Evolutionary conservation across 1,284 basidiomycete species (phyloP), one percentile per base, ranked within the genome.

Genomic region (Irpex lacteus): DNA sequence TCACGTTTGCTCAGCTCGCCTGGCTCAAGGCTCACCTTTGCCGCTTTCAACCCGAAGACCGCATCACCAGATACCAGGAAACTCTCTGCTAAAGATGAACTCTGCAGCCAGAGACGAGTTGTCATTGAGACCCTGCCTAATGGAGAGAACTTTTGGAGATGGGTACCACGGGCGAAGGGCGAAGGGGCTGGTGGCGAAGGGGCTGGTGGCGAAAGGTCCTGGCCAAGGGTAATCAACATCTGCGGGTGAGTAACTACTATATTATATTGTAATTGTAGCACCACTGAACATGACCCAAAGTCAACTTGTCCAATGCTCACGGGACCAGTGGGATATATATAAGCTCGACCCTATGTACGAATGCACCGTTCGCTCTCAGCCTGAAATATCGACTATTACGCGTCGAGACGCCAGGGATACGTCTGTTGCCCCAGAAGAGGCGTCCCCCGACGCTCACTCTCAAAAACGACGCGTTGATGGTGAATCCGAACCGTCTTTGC

Each of bases 241-340:
- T 89, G 86, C 72, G 88, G 89, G 91, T 92, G 70, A 77, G 87
- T 75, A 21, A 34, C 11, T 11, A 3, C 11, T 26, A 57, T 53
- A 9, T 55, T 34, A 18, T 61, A 60, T 8, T 9, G 36, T n/a
- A 53, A 11, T 19, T 8, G 26, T 26, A 26, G 26, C 26, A 26
- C 26, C 2, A 26, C 26, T 26, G 26, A 26, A 26, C 26, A 26
- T 26, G 26, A 26, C 26, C 26, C 26, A 2, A 26, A 89, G 87
- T 3, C 76, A 84, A 75, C 73, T 76, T 5, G 74, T 82, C 54
- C 72, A 82, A 63, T 82, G 82, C 69, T 83, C 83, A 36, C 86
- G 89, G 71, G 89, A 92, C 49, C 89, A 92, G 72, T 92, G 91
- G 91, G 91, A 92, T 65, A 86, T 92, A 44, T 88, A 92, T 76